Evolutionary conservation across 192 early-diverging fungal species (phyloP).

Genomic region (Coemansia sp.): DNA sequence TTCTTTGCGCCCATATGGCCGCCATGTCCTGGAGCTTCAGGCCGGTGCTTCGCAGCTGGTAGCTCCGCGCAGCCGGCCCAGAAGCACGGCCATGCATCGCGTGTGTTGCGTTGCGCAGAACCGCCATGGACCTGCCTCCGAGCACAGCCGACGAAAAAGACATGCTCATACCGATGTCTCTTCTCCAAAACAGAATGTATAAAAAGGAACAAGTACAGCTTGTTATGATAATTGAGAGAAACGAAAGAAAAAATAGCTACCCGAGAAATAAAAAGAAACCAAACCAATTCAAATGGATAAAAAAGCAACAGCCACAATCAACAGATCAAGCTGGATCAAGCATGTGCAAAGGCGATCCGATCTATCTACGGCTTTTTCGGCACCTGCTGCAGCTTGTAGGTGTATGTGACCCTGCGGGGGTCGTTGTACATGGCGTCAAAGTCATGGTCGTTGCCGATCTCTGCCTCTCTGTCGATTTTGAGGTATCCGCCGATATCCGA

Average conservation of each 20-base stretch:
- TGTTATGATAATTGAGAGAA: neutral
- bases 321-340: neutral
- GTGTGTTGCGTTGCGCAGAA: neutral
- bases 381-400: neutral
- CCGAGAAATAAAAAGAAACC: neutral
- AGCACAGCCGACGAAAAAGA: neutral
- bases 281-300: no score
- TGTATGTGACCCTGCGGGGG: conserved; percentile 1
- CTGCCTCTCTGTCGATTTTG: conserved; percentile 21
- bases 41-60: neutral
- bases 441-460: conserved; percentile 32
- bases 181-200: neutral
- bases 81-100: neutral
- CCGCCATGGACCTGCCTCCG: neutral
- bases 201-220: neutral
- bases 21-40: neutral
- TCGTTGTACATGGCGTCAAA: conserved; percentile 7
- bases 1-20: neutral
- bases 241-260: neutral
- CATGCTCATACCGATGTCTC: neutral
- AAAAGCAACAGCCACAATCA: neutral
- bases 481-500: conserved; percentile 33
- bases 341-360: no score
- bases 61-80: neutral
- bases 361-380: neutral